Conservation (phyloP, 345 rosid genomes). For the Boechera stricta region DNA sequence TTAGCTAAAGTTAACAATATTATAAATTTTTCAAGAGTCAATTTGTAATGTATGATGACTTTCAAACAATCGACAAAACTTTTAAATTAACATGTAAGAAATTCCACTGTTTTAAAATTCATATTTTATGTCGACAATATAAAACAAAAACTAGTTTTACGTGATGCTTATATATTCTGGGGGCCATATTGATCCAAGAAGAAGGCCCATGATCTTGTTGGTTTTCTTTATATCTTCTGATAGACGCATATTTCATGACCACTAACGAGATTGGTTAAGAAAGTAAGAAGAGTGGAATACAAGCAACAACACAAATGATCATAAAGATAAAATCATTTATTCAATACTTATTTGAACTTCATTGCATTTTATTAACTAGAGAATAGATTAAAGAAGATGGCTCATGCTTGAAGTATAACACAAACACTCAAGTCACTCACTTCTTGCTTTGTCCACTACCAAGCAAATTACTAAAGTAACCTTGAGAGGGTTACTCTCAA, state of each 20-base stretch:
- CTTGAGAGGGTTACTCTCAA: constrained; percentile 34
- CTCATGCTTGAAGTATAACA: constrained; percentile 1
- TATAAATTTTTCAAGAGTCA: too few species aligned
- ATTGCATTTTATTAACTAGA: not conserved
- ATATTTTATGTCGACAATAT: too few species aligned
- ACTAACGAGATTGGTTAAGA: not conserved
- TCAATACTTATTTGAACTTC: not conserved
- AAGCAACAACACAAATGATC: not conserved
- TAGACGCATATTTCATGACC: not conserved
- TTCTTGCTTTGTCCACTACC: constrained; percentile 34
- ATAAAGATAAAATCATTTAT: constrained; percentile 1
- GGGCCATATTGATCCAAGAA: not conserved
- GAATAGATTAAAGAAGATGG: not conserved
- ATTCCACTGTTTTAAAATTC: too few species aligned
- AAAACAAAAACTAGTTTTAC: too few species aligned
- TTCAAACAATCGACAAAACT: too few species aligned
- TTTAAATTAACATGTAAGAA: too few species aligned
- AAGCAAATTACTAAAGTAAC: constrained; percentile 27
- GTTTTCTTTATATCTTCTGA: not conserved
- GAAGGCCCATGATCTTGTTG: not conserved
- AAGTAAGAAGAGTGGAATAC: not conserved
- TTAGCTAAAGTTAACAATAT: too few species aligned
- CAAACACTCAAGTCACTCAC: not conserved
- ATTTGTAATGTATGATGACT: too few species aligned
- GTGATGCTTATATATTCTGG: not conserved